A percentile compares a stretch with the other conserved stretches of the same genome.
phyloP scores from a whole-genome alignment of 352 stramenopile genomes.

The Phytophthora fragariaefolia region DNA sequence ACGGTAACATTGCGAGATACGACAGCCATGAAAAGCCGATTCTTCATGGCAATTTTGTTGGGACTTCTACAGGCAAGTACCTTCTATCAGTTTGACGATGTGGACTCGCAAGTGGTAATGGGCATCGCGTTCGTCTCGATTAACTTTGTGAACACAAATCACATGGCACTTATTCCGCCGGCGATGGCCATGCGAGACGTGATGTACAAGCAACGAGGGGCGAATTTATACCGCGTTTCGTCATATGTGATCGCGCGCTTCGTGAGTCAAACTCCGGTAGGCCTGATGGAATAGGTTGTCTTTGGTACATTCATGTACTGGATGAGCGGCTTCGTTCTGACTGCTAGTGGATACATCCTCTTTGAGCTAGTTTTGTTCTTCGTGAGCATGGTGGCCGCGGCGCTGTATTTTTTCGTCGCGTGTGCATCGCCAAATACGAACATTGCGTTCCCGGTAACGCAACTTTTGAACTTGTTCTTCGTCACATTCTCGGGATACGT shows the following conservation, averaged over 20 bases:
- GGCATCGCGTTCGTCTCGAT: conserved; percentile 76
- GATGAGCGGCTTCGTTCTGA: conserved; percentile 53
- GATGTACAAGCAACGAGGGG: conserved; percentile 18
- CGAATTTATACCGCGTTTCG: conserved; percentile 17
- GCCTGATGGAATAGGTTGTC: conserved; percentile 39
- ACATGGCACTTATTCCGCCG: conserved; percentile 60
- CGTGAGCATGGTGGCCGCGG: conserved; percentile 42
- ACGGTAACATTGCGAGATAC: conserved; percentile 14
- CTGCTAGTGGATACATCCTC: conserved; percentile 7
- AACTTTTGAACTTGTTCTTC: conserved; percentile 19
- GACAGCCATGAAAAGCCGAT: conserved; percentile 36
- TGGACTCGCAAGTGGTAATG: conserved; percentile 34
- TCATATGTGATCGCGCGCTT: conserved; percentile 18
- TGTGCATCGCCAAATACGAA: conserved; percentile 25
- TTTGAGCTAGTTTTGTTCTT: conserved; percentile 57
- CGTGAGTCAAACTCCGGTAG: conserved; percentile 6
- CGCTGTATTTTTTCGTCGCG: conserved; percentile 40
- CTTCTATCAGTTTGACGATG: conserved; percentile 35
- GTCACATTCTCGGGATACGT: conserved; percentile 15
- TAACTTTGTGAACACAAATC: conserved; percentile 63
- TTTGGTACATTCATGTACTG: conserved; percentile 83
- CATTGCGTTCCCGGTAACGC: conserved; percentile 23
- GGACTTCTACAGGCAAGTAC: conserved; percentile 34
- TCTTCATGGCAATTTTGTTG: conserved; percentile 46
- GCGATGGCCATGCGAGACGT: conserved; percentile 52